Base-by-base conservation (phyloP, 176 grass and related monocot species). In the Urochloa ruziziensis region DNA sequence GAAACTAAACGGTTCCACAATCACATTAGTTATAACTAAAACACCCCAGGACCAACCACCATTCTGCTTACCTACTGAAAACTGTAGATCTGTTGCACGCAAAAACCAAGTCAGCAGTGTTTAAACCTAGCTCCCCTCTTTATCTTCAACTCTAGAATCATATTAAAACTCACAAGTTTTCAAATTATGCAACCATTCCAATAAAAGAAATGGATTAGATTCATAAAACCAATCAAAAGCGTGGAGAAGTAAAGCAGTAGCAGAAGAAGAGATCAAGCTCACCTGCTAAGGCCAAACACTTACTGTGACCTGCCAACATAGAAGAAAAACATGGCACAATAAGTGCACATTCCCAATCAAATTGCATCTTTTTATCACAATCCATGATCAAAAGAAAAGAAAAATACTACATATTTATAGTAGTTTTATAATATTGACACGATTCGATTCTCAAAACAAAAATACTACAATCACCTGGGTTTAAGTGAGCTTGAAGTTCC, bases 131-230 rank as follows among this genome's bases (percentile, higher is more conserved):
- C 58, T 73, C 74, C 25, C 19, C 6, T 40, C 73, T 46, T 86
- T 77, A 73, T 86, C 83, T 90, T 73, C 79, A 86, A 83, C 66
- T 67, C 79, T 86, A 83, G 87, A 86, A 86, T 90, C 37, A 78
- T 51, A 83, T 86, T 86, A 83, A 85, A 90, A 90, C 59, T 90
- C 2, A 11, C 73, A 89, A 90, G 48, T 66, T 83, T 78, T 83
- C 73, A 90, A 78, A 90, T 90, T 77, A 69, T 86, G 73, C 65
- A 90, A 86, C 73, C 74, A 83, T 51, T 79, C 57, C 73, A 79
- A 72, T 37, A 65, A 61, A 73, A 78, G n/a, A 67, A 79, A 60
- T 64, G 62, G 59, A 90, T 86, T 78, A 77, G 78, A 71, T 69
- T 64, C 44, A 47, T 32, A 66, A 68, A 53, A 86, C 37, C 65